Evolutionary conservation across 441 rosid species (phyloP).

Genomic region (Erodium moschatum): DNA sequence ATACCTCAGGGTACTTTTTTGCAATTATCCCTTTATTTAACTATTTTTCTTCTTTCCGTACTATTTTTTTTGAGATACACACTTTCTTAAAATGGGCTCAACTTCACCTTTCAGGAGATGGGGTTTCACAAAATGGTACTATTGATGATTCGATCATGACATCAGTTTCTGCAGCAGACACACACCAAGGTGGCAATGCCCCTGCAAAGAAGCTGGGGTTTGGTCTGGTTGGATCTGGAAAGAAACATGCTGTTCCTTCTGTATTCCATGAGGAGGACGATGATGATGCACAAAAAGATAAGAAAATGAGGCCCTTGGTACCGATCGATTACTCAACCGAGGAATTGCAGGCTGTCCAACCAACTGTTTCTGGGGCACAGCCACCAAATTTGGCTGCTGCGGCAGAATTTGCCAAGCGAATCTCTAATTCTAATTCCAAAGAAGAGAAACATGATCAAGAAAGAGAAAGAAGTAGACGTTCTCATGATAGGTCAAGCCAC

Average conservation of each 20-base stretch:
- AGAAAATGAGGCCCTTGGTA: constrained; percentile 91
- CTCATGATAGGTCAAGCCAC: constrained; percentile 59
- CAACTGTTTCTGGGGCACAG: constrained; percentile 47
- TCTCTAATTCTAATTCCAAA: constrained; percentile 55
- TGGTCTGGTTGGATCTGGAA: constrained; percentile 93
- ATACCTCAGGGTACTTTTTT: too few species aligned
- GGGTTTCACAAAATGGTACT: constrained; percentile 31
- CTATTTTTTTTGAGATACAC: neutral
- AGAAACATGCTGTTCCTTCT: constrained; percentile 79
- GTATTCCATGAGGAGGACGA: constrained; percentile 91
- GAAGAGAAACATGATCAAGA: constrained; percentile 66
- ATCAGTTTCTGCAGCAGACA: constrained; percentile 27
- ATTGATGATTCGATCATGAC: constrained; percentile 38
- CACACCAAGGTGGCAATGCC: constrained; percentile 20
- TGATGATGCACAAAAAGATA: constrained; percentile 75
- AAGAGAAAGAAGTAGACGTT: constrained; percentile 70
- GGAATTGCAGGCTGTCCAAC: constrained; percentile 78
- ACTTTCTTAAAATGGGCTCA: constrained; percentile 12
- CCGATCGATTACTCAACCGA: constrained; percentile 93
- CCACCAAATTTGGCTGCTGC: constrained; percentile 85
- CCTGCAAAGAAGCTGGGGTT: constrained; percentile 80
- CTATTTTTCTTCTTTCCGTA: constrained; percentile 5
- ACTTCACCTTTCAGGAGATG: constrained; percentile 24
- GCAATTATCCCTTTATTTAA: too few species aligned
- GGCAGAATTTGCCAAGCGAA: constrained; percentile 89